Evolutionary conservation across 2,329 filamentous ascomycete species (phyloP), one percentile per base, ranked within the genome.

Genomic region (Alternaria sp.): DNA sequence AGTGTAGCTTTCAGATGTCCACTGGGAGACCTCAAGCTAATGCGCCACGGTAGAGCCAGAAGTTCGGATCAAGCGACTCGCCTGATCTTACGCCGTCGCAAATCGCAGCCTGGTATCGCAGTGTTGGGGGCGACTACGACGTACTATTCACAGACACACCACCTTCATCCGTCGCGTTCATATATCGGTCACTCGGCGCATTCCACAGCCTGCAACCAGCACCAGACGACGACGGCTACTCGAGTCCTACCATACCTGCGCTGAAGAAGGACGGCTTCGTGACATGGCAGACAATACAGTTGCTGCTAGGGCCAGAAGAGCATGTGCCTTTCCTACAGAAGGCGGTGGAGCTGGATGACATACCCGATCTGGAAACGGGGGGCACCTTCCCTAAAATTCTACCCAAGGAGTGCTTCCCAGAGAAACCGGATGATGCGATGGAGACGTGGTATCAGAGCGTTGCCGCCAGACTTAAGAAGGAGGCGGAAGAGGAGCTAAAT

Each of bases 261-360:
- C 83, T 99, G 59, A 96, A 95, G 36, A 85, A 87, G 0, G 88
- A 89, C 74, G 96, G 96, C 44, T 99, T 97, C 79, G 92, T 95
- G 46, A 90, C 93, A 77, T 99, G 95, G 95, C 91, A 97, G 82
- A 93, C 92, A 0, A 91, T 98, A 59, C 93, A 98, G 81, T 86
- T 97, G 21, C 83, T 98, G 36, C 86, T 98, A 2, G 92, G 90
- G 2, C 96, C 96, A 0, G 91, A 96, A 70, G 92, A 96, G 72
- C 94, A 98, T 81, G 91, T 93, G 1, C 88, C 89, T 0, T 95
- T 93, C 72, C 80, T 99, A 23, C 93, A 96, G 73, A 90, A 88
- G 73, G 93, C 93, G 0, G 91, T 97, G 4, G 86, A 86, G 64
- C 85, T 91, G 67, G 97, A 93, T 87, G 85, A 88, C 36, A 86